Conservation (phyloP, 2,329 filamentous ascomycete genomes). For the Didymella glomerata region DNA sequence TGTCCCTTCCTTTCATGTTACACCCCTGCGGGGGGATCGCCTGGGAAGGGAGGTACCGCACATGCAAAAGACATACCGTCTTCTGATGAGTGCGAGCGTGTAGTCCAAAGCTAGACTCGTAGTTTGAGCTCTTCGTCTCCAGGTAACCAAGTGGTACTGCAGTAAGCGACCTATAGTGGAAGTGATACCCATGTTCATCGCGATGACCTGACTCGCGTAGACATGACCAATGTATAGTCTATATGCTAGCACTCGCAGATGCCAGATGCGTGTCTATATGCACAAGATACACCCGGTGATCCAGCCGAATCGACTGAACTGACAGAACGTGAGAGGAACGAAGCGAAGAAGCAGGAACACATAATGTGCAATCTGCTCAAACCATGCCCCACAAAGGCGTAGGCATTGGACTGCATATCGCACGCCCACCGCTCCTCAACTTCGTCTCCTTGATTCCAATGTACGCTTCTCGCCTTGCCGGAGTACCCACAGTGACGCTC, state of each 20-base stretch:
- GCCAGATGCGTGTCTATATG: constrained; percentile 9
- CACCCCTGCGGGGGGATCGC: no score
- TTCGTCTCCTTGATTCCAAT: constrained; percentile 71
- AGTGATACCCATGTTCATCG: not conserved
- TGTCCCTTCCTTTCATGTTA: not conserved
- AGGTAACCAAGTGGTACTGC: not conserved
- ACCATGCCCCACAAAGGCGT: constrained; percentile 49
- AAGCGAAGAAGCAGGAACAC: not conserved
- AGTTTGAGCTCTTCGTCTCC: not conserved
- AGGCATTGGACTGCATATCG: constrained; percentile 41
- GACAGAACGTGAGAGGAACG: not conserved
- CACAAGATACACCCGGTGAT: not conserved
- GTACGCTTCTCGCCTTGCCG: constrained; percentile 80
- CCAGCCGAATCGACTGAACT: not conserved
- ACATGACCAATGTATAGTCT: constrained; percentile 10
- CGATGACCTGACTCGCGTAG: not conserved
- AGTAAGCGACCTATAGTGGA: not conserved
- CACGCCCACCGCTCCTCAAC: constrained; percentile 34
- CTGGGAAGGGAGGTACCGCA: not conserved
- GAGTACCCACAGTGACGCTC: constrained; percentile 76
- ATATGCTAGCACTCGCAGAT: not conserved
- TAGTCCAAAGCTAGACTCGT: not conserved
- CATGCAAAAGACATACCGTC: not conserved
- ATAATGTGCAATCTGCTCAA: constrained; percentile 19
- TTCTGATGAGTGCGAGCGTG: not conserved